Base-by-base conservation (phyloP, 306 rosid genomes). In the Cicer cuneatum region DNA sequence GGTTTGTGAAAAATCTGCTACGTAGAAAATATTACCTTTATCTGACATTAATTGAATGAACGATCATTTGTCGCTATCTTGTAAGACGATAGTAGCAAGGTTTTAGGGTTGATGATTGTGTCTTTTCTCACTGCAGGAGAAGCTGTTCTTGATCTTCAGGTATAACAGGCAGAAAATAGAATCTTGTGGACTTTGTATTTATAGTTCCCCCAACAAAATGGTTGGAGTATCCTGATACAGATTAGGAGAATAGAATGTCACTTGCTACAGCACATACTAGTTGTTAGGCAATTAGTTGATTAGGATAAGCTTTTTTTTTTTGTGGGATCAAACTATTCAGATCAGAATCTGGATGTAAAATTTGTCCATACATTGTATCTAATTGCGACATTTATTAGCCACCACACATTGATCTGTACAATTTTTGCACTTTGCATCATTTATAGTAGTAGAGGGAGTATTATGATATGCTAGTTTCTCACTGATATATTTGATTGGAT, bases 91-190 rank as follows among this genome's bases (percentile, higher is more conserved):
- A 62, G 64, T 14, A 51, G 33, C 53, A 6, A 8, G 46, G 66
- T 15, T 61, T 48, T 35, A 13, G 46, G 45, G 64, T 77, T 70
- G 57, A 51, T 66, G 75, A 52, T 41, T 47, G n/a, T 35, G 1
- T 64, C 38, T 77, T 48, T 77, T 74, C 59, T 51, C 33, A 5
- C 67, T 78, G 79, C 88, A 85, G 88, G 88, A 56, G 88, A 85
- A 78, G 85, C 88, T 60, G 88, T 81, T 78, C 85, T 81, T 71
- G 85, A 85, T 81, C 85, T 85, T 51, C 85, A 78, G 66, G 74
- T 71, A 45, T 81, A 85, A 42, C 29, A 2, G 52, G 41, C 10
- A 11, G 59, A 21, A 46, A 66, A 64, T 57, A 81, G 78, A 69
- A 64, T 77, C 72, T 40, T 35, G 54, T 68, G 67, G 72, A 43